Base-by-base conservation (phyloP, 257 asterid genomes). In the Penstemon barbatus region DNA sequence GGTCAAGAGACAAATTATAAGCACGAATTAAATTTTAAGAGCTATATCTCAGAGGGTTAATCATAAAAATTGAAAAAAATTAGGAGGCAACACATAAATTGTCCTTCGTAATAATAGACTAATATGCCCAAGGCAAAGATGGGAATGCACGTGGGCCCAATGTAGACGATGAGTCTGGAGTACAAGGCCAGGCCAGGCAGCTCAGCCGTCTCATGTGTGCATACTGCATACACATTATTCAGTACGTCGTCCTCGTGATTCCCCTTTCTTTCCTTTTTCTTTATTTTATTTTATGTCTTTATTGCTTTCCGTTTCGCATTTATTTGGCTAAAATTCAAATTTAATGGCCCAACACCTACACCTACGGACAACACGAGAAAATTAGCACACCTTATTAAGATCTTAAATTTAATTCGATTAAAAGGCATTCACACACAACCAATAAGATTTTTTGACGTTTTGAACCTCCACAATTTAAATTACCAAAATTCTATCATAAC, bases 201-300 rank as follows among this genome's bases (percentile, higher is more conserved):
- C 52, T 66, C 25, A 40, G 61, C 71, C 45, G 72, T 42, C 38
- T 57, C 73, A 68, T 58, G 64, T 68, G 73, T 15, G 18, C 18
- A 15, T n/a, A n/a, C n/a, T n/a, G n/a, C 25, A 39, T 39, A 11
- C 62, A 4, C 52, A 45, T 58, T 38, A 45, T 61, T 12, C 55
- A 13, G 6, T 46, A 9, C 37, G 18, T 15, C 39, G 9, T 7
- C 61, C 68, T 59, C 74, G 55, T 61, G 74, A 70, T 48, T 69
- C 67, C 15, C 15, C 19, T 12, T 13, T 4, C 19, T 3, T 48
- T 69, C 67, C 15, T 12, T 7, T 12, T 13, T 4, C 19, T 3
- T 40, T 40, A 0, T 3, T 13, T 40, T 40, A 40, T n/a, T 61
- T 61, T 41, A 12, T 41, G 3, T 5, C 13, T 3, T 42, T 13